Evolutionary conservation across 257 asterid species (phyloP).

Genomic region (Datura wrightii): DNA sequence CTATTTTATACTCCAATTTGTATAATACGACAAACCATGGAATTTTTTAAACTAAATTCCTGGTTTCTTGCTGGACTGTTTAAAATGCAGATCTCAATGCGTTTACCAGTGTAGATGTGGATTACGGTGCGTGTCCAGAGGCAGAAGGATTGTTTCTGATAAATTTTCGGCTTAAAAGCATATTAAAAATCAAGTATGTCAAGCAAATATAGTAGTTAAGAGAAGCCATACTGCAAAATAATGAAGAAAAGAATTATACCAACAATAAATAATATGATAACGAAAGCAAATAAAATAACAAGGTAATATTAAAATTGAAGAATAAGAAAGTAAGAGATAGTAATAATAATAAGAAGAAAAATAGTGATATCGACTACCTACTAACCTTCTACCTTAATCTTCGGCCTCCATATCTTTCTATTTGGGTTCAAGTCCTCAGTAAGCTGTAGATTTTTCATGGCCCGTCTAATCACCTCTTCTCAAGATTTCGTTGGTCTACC

Average conservation of each 20-base stretch:
- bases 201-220: not conserved
- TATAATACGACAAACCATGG: not conserved
- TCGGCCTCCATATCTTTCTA: not conserved
- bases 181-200: not conserved
- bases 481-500: not conserved
- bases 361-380: not conserved
- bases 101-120: not conserved
- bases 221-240: not conserved
- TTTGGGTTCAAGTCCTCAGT: not conserved
- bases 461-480: not conserved
- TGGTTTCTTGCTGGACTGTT: not conserved
- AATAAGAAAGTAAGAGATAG: not conserved
- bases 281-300: not conserved
- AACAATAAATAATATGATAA: not conserved
- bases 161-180: too few species aligned
- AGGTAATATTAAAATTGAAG: not conserved
- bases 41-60: not conserved
- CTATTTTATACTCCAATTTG: not conserved
- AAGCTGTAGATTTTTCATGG: too few species aligned
- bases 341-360: not conserved
- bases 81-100: constrained; percentile 2
- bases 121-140: too few species aligned
- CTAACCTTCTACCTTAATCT: not conserved
- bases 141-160: too few species aligned
- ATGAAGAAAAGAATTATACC: not conserved